A percentile compares a stretch with the other conserved stretches of the same genome.
Evolutionary conservation across 2,329 filamentous ascomycete genomes (phyloP).

Genomic region (Dactylellina haptotyla): DNA sequence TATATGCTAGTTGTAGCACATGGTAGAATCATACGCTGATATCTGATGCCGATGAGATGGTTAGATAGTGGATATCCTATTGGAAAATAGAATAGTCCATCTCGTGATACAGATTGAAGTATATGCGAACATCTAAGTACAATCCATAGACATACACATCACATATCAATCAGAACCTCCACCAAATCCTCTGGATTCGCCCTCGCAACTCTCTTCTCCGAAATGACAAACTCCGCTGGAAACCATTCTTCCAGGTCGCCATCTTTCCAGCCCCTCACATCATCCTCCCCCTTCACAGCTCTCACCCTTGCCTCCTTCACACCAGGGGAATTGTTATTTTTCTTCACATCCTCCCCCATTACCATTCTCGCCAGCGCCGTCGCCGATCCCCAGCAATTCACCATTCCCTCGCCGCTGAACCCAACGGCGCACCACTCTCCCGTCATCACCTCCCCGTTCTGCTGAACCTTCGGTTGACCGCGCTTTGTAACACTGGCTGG

Average conservation of each 20-base stretch:
- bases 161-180: slow-evolving; percentile 1
- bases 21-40: too few relatives aligned
- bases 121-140: too few relatives aligned
- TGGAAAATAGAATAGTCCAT: too few relatives aligned
- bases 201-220: slow-evolving; percentile 50
- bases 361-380: slow-evolving; percentile 65
- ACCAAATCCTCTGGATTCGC: slow-evolving; percentile 31
- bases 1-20: too few relatives aligned
- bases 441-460: slow-evolving; percentile 1
- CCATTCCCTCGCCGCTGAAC: slow-evolving; percentile 68
- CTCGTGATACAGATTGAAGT: too few relatives aligned
- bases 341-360: slow-evolving; percentile 54
- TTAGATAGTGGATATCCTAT: too few relatives aligned
- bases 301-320: slow-evolving; percentile 31
- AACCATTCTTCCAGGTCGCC: slow-evolving; percentile 50
- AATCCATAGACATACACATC: neutral
- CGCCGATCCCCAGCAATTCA: slow-evolving; percentile 67
- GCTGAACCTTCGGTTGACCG: slow-evolving; percentile 49
- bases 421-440: slow-evolving; percentile 67
- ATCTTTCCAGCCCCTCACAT: slow-evolving; percentile 46
- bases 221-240: slow-evolving; percentile 55
- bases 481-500: slow-evolving; percentile 57
- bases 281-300: slow-evolving; percentile 34
- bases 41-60: too few relatives aligned
- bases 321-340: slow-evolving; percentile 2